Evolutionary conservation across 805 yeast species (phyloP).

Genomic region (Saturnispora serradocipensis): DNA sequence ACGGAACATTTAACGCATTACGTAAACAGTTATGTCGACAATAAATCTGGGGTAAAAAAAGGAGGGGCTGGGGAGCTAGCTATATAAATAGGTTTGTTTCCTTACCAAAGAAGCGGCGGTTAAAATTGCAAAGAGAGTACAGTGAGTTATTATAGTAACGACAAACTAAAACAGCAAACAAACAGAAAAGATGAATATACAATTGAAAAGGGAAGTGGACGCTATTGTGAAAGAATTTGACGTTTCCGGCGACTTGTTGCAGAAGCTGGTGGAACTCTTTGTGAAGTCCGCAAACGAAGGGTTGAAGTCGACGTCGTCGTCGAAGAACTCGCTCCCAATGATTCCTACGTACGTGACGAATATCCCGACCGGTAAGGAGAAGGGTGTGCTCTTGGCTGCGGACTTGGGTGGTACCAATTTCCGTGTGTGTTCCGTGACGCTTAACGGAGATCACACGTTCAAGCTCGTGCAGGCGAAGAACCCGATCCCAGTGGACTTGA

Average conservation of each 20-base stretch:
- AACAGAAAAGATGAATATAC: not conserved
- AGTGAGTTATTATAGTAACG: not conserved
- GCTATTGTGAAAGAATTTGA: conserved; percentile 33
- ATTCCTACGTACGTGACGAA: conserved; percentile 85
- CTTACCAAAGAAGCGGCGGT: not conserved
- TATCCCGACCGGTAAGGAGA: conserved; percentile 78
- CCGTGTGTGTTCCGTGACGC: conserved; percentile 80
- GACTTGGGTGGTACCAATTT: conserved; percentile 96
- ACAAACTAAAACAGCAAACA: not conserved
- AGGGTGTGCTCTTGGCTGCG: conserved; percentile 78
- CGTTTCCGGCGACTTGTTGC: conserved; percentile 34
- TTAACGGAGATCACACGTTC: conserved; percentile 75
- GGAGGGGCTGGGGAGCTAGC: not conserved
- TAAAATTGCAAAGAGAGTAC: too few relatives aligned
- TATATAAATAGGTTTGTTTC: not conserved
- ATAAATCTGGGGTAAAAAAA: not conserved
- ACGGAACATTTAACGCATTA: not conserved
- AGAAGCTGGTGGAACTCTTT: conserved; percentile 45
- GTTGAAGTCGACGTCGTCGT: conserved; percentile 31
- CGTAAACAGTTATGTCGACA: not conserved
- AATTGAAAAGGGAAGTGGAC: conserved; percentile 15
- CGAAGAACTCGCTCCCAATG: conserved; percentile 63
- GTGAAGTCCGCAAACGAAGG: conserved; percentile 55
- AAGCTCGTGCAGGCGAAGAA: conserved; percentile 65
- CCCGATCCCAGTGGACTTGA: conserved; percentile 68